phyloP scores from a whole-genome alignment of 345 rosid genomes.

The Anastatica hierochuntica region DNA sequence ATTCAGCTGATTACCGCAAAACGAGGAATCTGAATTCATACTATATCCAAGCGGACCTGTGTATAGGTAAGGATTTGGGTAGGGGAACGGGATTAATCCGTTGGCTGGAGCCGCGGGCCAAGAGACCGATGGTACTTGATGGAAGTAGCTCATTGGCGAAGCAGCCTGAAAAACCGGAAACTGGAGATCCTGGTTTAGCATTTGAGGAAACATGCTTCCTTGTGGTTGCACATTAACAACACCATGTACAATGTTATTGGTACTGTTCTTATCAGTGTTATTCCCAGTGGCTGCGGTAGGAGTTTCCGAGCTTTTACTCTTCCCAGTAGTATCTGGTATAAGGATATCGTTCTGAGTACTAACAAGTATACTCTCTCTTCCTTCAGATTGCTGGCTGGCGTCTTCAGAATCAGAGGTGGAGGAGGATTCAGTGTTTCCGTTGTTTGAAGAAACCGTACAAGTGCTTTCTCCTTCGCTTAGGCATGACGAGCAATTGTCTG shows the following conservation, averaged over 20 bases:
- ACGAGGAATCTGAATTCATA: constrained; percentile 13
- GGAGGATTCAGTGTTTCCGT: constrained; percentile 61
- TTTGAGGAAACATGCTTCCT: constrained; percentile 33
- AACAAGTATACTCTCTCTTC: constrained; percentile 34
- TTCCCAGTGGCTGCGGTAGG: constrained; percentile 19
- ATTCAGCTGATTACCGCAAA: constrained; percentile 28
- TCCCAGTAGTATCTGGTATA: constrained; percentile 35
- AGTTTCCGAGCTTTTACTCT: constrained; percentile 30
- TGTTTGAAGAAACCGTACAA: constrained; percentile 56
- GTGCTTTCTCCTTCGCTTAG: constrained; percentile 84
- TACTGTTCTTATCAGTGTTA: too few relatives aligned
- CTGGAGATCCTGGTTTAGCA: constrained; percentile 48
- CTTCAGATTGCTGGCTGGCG: constrained; percentile 54
- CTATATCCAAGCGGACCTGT: constrained; percentile 47
- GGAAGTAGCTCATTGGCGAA: constrained; percentile 63
- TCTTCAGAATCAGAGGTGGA: constrained; percentile 92
- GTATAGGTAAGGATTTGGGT: constrained; percentile 50
- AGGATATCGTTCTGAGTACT: constrained; percentile 40
- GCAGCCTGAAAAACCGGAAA: constrained; percentile 57
- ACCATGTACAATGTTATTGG: constrained; percentile 4
- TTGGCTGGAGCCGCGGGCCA: constrained; percentile 58
- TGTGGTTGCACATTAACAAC: constrained; percentile 29
- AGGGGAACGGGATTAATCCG: constrained; percentile 51
- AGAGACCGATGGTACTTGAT: constrained; percentile 51
- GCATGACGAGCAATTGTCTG: constrained; percentile 87